Percentiles rank a stretch among this genome's conserved stretches.
phyloP scores from a whole-genome alignment of 345 rosid species.

The Gossypium ekmanianum region DNA sequence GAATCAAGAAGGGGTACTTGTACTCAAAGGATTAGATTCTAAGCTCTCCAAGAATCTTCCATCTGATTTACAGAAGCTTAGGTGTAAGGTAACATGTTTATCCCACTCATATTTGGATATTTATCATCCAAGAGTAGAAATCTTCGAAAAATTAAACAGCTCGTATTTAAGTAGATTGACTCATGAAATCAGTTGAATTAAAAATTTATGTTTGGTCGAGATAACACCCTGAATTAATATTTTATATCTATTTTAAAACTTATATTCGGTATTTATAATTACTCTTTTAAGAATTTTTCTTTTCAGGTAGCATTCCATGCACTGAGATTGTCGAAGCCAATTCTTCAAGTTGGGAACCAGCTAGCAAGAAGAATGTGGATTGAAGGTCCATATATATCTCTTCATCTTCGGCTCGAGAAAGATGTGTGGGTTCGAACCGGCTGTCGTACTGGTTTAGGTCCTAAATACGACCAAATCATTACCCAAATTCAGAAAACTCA shows the following conservation, averaged over 20 bases:
- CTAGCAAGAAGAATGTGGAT: slow-evolving; percentile 78
- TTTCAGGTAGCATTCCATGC: slow-evolving; percentile 73
- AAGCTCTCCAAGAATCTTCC: slow-evolving; percentile 69
- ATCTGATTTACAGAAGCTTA: slow-evolving; percentile 67
- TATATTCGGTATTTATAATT: too few relatives aligned
- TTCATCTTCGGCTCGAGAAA: slow-evolving; percentile 68
- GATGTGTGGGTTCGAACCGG: slow-evolving; percentile 84
- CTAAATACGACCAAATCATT: slow-evolving; percentile 41
- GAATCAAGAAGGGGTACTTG: slow-evolving; percentile 55
- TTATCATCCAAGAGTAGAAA: too few relatives aligned
- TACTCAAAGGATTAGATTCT: slow-evolving; percentile 62
- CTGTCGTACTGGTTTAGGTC: slow-evolving; percentile 65
- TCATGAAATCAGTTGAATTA: too few relatives aligned
- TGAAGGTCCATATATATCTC: slow-evolving; percentile 70
- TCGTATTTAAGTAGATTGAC: too few relatives aligned
- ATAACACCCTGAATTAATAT: too few relatives aligned
- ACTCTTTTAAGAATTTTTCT: too few relatives aligned
- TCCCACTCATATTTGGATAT: too few relatives aligned
- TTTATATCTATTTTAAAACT: too few relatives aligned
- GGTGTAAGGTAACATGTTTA: slow-evolving; percentile 47
- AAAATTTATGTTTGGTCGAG: too few relatives aligned
- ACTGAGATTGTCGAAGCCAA: slow-evolving; percentile 47
- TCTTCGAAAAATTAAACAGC: too few relatives aligned
- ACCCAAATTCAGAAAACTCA: slow-evolving; percentile 33
- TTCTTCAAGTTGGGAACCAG: slow-evolving; percentile 54